Evolutionary conservation across 1,284 basidiomycete species (phyloP).

Genomic region (Kwoniella shivajii): DNA sequence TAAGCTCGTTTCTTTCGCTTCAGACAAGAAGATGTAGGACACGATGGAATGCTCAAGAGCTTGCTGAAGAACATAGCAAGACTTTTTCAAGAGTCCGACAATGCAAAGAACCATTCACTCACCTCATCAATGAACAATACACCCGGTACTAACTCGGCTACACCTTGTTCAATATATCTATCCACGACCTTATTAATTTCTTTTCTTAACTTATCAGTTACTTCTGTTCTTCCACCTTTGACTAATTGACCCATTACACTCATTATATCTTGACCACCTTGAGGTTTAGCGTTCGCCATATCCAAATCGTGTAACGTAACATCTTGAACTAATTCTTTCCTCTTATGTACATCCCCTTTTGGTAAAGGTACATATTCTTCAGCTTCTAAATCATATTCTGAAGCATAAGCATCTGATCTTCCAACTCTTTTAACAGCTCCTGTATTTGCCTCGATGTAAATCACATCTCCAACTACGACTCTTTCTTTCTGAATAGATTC

Average conservation of each 20-base stretch:
- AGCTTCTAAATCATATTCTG: constrained; percentile 97
- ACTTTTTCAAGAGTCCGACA: no score
- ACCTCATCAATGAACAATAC: constrained; percentile 99
- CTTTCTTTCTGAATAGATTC: constrained; percentile 98
- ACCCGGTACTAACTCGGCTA: constrained; percentile 95
- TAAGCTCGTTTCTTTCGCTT: no score
- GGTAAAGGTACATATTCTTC: constrained; percentile 98
- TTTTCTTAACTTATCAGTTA: constrained; percentile 91
- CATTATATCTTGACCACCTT: constrained; percentile 95
- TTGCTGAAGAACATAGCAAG: no score
- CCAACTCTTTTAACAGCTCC: constrained; percentile 98
- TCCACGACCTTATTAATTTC: constrained; percentile 99
- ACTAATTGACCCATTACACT: constrained; percentile 97
- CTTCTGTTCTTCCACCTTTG: constrained; percentile 90
- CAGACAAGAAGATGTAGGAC: no score
- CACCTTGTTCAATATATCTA: constrained; percentile 95
- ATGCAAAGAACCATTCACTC: constrained; percentile 31
- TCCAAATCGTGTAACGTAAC: constrained; percentile 96
- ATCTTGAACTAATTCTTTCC: constrained; percentile 96
- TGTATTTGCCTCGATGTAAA: constrained; percentile 92
- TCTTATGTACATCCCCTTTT: constrained; percentile 97
- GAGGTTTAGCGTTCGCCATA: constrained; percentile 91
- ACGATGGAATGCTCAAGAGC: no score
- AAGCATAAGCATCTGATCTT: constrained; percentile 95
- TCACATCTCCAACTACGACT: constrained; percentile 93